Base-by-base conservation (phyloP, 2,329 filamentous ascomycete genomes). In the Orbilia oligospora region DNA sequence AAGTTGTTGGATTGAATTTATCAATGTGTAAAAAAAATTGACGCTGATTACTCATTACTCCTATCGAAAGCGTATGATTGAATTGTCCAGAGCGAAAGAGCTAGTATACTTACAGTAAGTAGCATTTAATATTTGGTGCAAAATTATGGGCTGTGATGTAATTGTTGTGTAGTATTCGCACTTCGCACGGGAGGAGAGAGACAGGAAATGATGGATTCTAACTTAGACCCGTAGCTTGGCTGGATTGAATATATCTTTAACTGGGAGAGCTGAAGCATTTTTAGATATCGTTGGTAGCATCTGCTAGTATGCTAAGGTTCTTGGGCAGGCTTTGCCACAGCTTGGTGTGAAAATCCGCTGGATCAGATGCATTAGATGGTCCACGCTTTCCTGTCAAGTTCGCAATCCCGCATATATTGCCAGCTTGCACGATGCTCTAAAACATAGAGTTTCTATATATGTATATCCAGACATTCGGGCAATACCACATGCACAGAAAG, bases 251-350 rank as follows among this genome's bases (percentile, higher is more conserved):
- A 41, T 24, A 27, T 20, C 56, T 61, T 20, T 9, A 44, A 8
- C 16, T 53, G 64, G 18, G 18, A 18, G 18, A 41, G n/a, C 20
- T 55, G 20, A 51, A 51, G 18, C 14, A 24, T 51, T 24, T 22
- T 48, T 66, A 16, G 27, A 16, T 6, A 20, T n/a, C 30, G 27
- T 38, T 14, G 64, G 30, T 67, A 51, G 64, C 48, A 44, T 24
- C 36, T 61, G 56, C 56, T 61, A 61, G 33, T 44, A 61, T 67
- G 27, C 48, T 51, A 27, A 67, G 64, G 12, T n/a, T 67, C 64
- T 67, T 41, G 27, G 64, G 16, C 44, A n/a, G 46, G 24, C 33
- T 41, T 55, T 53, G 64, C 46, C 48, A 44, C 56, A 33, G 36
- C 36, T 44, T 61, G 18, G 20, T 10, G 30, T 16, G 10, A n/a